Evolutionary conservation across 2,329 filamentous ascomycete genomes (phyloP), one percentile per base, ranked within the genome.

Genomic region (Alternaria viburni): DNA sequence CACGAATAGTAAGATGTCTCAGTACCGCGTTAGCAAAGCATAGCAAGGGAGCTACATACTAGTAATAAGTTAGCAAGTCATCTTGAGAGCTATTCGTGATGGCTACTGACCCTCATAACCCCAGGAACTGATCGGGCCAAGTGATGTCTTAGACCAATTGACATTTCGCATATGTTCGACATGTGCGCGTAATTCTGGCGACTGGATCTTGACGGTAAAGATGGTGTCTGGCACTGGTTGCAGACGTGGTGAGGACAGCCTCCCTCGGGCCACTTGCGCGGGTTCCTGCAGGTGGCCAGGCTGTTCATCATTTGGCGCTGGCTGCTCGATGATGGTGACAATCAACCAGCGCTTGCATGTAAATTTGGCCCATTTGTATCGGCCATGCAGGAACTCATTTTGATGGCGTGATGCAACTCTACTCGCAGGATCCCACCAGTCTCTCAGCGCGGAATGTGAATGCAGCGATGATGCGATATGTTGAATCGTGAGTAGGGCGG

Each of bases 371-470:
- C 64, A 66, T 7, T 47, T 57, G 25, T 59, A 66, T 11, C 65
- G 43, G 43, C 62, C 65, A 61, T 66, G 59, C 19, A 49, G 45
- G 28, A 67, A 66, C 9, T 60, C 54, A 21, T 54, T n/a, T 28
- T 66, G 59, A 23, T 55, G 36, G 21, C 50, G 51, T 23, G 63
- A 21, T 12, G 54, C 43, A 11, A 55, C 59, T 36, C 46, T 60
- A 28, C 63, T 67, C 4, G 46, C 46, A 8, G 65, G 65, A 54
- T 67, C 62, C 65, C 65, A 67, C 65, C 65, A 67, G 47, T 67
- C 65, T 41, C 63, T 49, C 15, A 67, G 41, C 10, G 59, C 59
- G n/a, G 59, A 49, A 26, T 63, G 57, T 41, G 41, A 41, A 25
- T 59, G 32, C 6, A 66, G 36, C 11, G 65, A 63, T 6, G 45